phyloP scores from a whole-genome alignment of 768 basidiomycete species.

The Boletus sp. region DNA sequence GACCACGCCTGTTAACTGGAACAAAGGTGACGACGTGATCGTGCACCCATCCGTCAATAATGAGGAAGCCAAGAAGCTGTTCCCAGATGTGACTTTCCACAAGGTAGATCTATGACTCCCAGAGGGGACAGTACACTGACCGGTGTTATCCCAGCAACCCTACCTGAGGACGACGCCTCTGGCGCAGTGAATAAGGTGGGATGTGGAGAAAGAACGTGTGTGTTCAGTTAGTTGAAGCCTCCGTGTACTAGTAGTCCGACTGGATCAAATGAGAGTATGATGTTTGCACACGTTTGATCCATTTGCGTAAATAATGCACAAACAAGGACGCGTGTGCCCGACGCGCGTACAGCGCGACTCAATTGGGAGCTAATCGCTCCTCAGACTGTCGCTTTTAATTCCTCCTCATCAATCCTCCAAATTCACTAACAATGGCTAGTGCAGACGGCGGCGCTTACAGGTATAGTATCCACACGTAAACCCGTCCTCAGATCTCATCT shows the following conservation, averaged over 20 bases:
- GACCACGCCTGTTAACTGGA: conserved; percentile 95
- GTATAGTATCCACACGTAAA: conserved; percentile 33
- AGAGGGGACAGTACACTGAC: neutral
- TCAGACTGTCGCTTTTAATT: conserved; percentile 23
- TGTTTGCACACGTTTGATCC: conserved; percentile 22
- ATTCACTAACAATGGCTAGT: conserved; percentile 59
- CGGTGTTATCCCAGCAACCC: conserved; percentile 45
- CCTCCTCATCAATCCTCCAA: conserved; percentile 11
- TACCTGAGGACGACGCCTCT: conserved; percentile 85
- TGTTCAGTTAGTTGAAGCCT: neutral
- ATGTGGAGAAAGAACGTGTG: neutral
- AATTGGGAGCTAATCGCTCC: conserved; percentile 13
- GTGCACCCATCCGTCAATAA: conserved; percentile 80
- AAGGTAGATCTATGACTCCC: conserved; percentile 48
- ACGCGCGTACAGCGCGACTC: conserved; percentile 25
- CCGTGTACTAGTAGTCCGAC: neutral
- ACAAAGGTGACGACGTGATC: conserved; percentile 90
- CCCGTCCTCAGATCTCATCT: conserved; percentile 20
- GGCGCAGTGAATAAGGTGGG: conserved; percentile 14
- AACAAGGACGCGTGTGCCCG: conserved; percentile 31
- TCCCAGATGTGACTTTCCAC: conserved; percentile 80
- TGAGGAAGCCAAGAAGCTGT: conserved; percentile 89
- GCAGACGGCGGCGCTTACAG: conserved; percentile 83
- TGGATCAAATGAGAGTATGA: neutral
- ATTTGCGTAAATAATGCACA: conserved; percentile 19